phyloP scores from a whole-genome alignment of 108 stramenopile genomes.

The Pseudonitzschia delicatissima region DNA sequence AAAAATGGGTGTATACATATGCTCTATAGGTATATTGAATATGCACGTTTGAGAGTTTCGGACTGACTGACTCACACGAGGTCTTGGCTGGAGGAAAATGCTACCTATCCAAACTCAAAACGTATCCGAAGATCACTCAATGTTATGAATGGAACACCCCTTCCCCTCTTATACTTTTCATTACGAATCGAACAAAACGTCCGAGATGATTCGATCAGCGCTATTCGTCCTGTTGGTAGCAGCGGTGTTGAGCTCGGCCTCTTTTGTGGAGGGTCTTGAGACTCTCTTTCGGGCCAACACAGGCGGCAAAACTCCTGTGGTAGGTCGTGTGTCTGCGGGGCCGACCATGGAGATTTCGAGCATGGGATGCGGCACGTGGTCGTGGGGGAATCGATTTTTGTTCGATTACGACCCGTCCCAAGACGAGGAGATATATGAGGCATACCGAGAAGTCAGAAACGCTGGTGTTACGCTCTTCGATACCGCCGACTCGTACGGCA shows the following conservation, averaged over 20 bases:
- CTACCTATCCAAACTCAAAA: no score
- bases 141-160: no score
- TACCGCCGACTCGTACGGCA: constrained; percentile 85
- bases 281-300: not conserved
- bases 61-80: no score
- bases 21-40: no score
- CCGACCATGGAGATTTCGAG: constrained; percentile 57
- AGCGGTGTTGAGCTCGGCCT: constrained; percentile 5
- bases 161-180: not conserved
- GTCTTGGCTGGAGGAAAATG: no score
- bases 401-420: constrained; percentile 79
- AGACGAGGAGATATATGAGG: constrained; percentile 77
- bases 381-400: constrained; percentile 79
- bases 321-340: constrained; percentile 63
- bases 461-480: constrained; percentile 84
- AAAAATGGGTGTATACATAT: no score
- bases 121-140: no score
- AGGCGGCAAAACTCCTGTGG: not conserved
- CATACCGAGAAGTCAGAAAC: constrained; percentile 59
- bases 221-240: not conserved
- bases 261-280: constrained; percentile 28
- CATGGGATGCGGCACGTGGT: constrained; percentile 82
- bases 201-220: not conserved
- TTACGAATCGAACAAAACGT: not conserved
- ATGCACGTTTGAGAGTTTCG: no score